Conservation (phyloP, 345 rosid genomes). For the Pseudoturritis turrita region DNA sequence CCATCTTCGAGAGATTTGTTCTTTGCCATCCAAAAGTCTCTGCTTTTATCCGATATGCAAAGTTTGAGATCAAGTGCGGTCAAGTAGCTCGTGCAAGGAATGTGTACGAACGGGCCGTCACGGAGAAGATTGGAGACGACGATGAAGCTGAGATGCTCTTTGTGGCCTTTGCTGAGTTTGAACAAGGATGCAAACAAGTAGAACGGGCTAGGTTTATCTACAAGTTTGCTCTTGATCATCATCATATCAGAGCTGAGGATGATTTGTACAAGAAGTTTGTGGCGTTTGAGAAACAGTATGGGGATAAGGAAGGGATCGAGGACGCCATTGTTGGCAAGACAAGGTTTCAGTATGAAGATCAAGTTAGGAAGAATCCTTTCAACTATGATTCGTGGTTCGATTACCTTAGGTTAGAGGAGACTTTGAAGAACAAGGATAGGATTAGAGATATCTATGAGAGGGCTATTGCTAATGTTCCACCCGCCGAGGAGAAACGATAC, state of each 20-base stretch:
- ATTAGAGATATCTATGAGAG: slow-evolving; percentile 76
- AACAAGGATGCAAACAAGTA: slow-evolving; percentile 58
- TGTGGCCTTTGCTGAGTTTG: slow-evolving; percentile 68
- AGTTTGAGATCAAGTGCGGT: slow-evolving; percentile 69
- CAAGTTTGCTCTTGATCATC: slow-evolving; percentile 65
- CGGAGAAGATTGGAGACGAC: slow-evolving; percentile 54
- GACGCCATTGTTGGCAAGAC: slow-evolving; percentile 90
- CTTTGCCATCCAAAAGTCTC: slow-evolving; percentile 55
- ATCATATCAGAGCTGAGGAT: slow-evolving; percentile 61
- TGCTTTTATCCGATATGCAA: slow-evolving; percentile 55
- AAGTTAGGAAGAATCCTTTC: slow-evolving; percentile 72
- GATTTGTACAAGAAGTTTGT: slow-evolving; percentile 63
- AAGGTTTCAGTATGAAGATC: slow-evolving; percentile 89
- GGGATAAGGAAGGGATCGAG: slow-evolving; percentile 83
- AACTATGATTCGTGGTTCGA: slow-evolving; percentile 88
- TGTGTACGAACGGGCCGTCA: slow-evolving; percentile 49
- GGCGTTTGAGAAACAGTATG: slow-evolving; percentile 81
- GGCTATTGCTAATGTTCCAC: slow-evolving; percentile 83
- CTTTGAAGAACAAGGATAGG: slow-evolving; percentile 59
- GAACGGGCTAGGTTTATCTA: slow-evolving; percentile 63
- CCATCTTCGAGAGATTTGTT: slow-evolving; percentile 51
- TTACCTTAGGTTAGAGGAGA: slow-evolving; percentile 75
- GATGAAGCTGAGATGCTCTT: slow-evolving; percentile 66
- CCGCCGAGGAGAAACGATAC: slow-evolving; percentile 78
- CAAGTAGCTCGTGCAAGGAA: slow-evolving; percentile 45